Conservation (phyloP, 1,284 basidiomycete species). For the Dichomitus squalens region DNA sequence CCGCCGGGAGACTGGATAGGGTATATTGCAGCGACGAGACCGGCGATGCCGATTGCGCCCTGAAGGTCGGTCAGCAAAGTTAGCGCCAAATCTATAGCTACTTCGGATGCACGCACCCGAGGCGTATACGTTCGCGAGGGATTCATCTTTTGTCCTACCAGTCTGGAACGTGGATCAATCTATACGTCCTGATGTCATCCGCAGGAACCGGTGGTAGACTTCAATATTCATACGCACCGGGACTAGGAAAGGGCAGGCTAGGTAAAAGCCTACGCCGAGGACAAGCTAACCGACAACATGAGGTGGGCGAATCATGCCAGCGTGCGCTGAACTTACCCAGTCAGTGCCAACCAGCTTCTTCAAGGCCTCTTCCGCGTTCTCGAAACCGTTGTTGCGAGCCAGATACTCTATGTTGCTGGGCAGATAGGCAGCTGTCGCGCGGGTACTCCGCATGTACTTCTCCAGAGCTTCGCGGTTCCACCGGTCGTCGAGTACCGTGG, state of each 20-base stretch:
- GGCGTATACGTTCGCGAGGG: conserved; percentile 64
- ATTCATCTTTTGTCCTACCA: conserved; percentile 68
- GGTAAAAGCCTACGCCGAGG: conserved; percentile 63
- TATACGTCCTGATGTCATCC: conserved; percentile 23
- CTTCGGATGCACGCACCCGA: conserved; percentile 39
- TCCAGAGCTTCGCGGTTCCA: conserved; percentile 58
- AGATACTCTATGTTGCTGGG: conserved; percentile 72
- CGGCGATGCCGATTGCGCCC: conserved; percentile 68
- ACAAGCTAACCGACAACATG: conserved; percentile 43
- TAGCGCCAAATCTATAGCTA: neutral
- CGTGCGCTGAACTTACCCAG: conserved; percentile 42
- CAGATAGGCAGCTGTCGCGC: conserved; percentile 65
- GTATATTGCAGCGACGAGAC: conserved; percentile 64
- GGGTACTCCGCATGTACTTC: conserved; percentile 56
- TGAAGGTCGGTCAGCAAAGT: conserved; percentile 22
- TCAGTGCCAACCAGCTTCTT: conserved; percentile 46
- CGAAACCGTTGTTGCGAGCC: conserved; percentile 63
- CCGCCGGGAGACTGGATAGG: conserved; percentile 68
- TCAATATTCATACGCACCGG: conserved; percentile 41
- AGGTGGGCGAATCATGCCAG: neutral
- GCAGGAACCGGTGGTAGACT: neutral
- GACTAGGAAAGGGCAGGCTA: conserved; percentile 62
- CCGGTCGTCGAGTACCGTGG: conserved; percentile 64
- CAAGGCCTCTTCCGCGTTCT: conserved; percentile 47
- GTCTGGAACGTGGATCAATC: conserved; percentile 63